Evolutionary conservation across 1,284 basidiomycete species (phyloP).

Genomic region (Puccinia coronata): DNA sequence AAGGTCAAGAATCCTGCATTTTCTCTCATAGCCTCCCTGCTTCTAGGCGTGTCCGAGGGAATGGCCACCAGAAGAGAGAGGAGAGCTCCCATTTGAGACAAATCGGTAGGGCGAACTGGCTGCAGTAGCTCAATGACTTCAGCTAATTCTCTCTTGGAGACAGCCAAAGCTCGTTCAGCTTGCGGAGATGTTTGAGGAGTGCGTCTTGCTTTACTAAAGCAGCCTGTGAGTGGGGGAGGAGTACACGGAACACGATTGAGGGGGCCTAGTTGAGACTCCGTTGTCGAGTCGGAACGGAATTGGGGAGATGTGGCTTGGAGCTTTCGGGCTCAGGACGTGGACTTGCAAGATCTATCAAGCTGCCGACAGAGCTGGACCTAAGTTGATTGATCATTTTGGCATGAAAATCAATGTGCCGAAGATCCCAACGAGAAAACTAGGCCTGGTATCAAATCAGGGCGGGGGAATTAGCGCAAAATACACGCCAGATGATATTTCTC

Average conservation of each 20-base stretch:
- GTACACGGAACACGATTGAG: no score
- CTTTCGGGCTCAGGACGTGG: constrained; percentile 33
- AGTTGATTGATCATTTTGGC: no score
- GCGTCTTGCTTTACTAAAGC: no score
- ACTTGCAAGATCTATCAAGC: constrained; percentile 42
- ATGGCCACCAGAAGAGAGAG: constrained; percentile 42
- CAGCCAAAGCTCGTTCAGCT: constrained; percentile 25
- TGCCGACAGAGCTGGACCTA: constrained; percentile 31
- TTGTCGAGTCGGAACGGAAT: constrained; percentile 18
- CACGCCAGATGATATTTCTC: no score
- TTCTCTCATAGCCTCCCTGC: constrained; percentile 31
- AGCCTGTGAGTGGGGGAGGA: no score
- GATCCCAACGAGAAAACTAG: background rate
- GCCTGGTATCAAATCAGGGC: no score
- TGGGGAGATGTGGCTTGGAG: background rate
- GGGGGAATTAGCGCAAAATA: no score
- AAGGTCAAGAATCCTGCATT: no score
- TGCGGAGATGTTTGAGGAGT: constrained; percentile 31
- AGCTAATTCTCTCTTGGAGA: constrained; percentile 30
- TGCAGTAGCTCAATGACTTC: constrained; percentile 45
- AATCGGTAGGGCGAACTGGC: constrained; percentile 40
- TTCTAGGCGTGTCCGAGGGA: constrained; percentile 33
- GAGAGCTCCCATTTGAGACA: constrained; percentile 39
- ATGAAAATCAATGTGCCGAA: background rate
- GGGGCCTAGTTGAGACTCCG: constrained; percentile 17